These are phyloP conservation scores for Leccinum uliginosum DNA, from an alignment of 768 basidiomycete genomes.

Conservation along the genomic window DNA sequence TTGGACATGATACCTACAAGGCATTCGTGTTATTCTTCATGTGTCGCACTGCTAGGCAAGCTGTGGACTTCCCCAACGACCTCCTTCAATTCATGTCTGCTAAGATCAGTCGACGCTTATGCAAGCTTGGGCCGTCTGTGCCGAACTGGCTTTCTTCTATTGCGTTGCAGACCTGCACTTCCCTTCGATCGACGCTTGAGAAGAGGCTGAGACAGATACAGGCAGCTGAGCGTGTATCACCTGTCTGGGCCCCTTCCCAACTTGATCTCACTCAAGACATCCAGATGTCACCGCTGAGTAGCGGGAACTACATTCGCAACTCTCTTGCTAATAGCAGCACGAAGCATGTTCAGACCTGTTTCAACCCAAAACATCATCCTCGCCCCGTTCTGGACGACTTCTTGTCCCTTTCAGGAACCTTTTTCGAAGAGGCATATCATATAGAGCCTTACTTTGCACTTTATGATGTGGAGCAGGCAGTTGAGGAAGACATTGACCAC, in stretches of 20 bases:
- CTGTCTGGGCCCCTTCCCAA: constrained; percentile 28
- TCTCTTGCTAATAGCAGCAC: background rate
- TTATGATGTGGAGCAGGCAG: constrained; percentile 35
- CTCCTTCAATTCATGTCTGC: constrained; percentile 27
- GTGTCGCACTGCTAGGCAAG: constrained; percentile 21
- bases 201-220: constrained; percentile 33
- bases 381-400: constrained; percentile 1
- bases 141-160: constrained; percentile 33
- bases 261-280: background rate
- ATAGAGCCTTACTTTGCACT: constrained; percentile 16
- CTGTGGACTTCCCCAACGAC: constrained; percentile 18
- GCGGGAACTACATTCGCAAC: background rate
- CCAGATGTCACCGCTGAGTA: background rate
- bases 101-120: constrained; percentile 24
- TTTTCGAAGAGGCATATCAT: constrained; percentile 5
- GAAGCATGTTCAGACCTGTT: background rate
- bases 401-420: constrained; percentile 1
- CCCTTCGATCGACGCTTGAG: constrained; percentile 22
- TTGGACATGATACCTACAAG: constrained; percentile 36
- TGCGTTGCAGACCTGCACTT: constrained; percentile 32
- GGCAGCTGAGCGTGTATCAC: constrained; percentile 22
- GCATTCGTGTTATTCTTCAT: constrained; percentile 43
- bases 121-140: constrained; percentile 22
- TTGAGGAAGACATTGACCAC: constrained; percentile 27
- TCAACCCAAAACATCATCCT: background rate